Conservation (phyloP, 2,329 filamentous ascomycete species). For the Lachnellula subtilissima region DNA sequence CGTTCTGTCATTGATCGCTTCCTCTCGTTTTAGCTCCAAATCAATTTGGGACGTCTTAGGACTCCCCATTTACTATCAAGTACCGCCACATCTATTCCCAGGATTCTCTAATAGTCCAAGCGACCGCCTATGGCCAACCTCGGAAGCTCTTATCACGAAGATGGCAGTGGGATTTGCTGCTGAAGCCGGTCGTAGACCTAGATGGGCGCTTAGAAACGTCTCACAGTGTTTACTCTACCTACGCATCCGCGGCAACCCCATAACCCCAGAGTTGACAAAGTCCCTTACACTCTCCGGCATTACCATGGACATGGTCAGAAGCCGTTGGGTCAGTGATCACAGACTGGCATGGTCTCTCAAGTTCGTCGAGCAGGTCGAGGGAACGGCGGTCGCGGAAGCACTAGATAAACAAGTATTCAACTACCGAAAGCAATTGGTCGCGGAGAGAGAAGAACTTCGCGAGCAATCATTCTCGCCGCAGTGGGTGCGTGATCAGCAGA, state of each 20-base stretch:
- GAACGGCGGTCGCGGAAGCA: constrained; percentile 20
- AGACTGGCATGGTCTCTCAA: constrained; percentile 22
- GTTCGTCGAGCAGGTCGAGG: constrained; percentile 22
- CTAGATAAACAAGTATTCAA: constrained; percentile 15
- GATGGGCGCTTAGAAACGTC: constrained; percentile 24
- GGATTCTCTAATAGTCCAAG: background rate
- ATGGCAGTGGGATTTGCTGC: constrained; percentile 29
- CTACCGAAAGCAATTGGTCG: constrained; percentile 11
- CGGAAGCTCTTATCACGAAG: constrained; percentile 17
- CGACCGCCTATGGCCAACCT: constrained; percentile 8
- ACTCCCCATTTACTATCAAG: constrained; percentile 12
- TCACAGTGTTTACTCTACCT: constrained; percentile 24
- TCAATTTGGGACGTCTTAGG: constrained; percentile 22
- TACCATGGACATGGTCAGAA: constrained; percentile 16
- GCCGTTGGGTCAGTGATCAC: constrained; percentile 15
- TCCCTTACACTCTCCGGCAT: constrained; percentile 21
- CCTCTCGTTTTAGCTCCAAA: constrained; percentile 1
- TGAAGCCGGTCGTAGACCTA: constrained; percentile 3
- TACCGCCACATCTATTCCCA: background rate
- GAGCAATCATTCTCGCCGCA: no score
- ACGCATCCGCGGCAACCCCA: constrained; percentile 15
- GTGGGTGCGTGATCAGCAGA: no score
- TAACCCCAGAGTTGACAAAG: constrained; percentile 18
- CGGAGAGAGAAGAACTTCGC: background rate
- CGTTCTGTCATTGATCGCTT: constrained; percentile 19